phyloP scores from a whole-genome alignment of 257 asterid species.

The Osmanthus fragrans region DNA sequence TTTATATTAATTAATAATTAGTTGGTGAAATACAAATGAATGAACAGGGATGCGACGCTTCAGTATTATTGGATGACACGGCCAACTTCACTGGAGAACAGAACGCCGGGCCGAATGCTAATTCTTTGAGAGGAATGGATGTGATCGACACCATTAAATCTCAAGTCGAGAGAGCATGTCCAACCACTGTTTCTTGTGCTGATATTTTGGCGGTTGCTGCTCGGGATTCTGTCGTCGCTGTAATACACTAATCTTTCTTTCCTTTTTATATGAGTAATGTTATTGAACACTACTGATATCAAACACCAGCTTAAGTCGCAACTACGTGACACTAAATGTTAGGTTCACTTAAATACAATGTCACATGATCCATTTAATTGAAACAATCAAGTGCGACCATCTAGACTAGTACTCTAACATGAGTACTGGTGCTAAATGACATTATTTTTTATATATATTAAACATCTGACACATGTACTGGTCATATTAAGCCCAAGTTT shows the following conservation, averaged over 20 bases:
- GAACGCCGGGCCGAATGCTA: constrained; percentile 59
- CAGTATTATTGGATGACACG: constrained; percentile 65
- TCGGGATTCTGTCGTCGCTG: constrained; percentile 65
- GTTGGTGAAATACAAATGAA: not conserved
- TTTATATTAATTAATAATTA: not conserved
- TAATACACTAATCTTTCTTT: constrained; percentile 17
- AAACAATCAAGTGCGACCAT: too few species aligned
- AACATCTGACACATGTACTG: not conserved
- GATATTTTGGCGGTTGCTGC: constrained; percentile 73
- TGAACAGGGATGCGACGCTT: constrained; percentile 78
- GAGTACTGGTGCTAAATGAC: too few species aligned
- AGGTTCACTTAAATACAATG: too few species aligned
- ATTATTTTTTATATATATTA: too few species aligned
- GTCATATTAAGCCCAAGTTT: not conserved
- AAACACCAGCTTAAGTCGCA: too few species aligned
- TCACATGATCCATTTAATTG: too few species aligned
- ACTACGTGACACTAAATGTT: too few species aligned
- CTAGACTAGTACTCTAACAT: too few species aligned
- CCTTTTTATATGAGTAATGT: too few species aligned
- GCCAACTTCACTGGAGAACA: constrained; percentile 68
- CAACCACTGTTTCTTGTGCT: constrained; percentile 67
- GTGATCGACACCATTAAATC: constrained; percentile 71
- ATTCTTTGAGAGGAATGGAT: constrained; percentile 68
- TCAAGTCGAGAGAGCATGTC: constrained; percentile 51
- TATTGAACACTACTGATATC: too few species aligned